Evolutionary conservation across 2,329 filamentous ascomycete species (phyloP).

Genomic region (Berkeleyomyces basicola): DNA sequence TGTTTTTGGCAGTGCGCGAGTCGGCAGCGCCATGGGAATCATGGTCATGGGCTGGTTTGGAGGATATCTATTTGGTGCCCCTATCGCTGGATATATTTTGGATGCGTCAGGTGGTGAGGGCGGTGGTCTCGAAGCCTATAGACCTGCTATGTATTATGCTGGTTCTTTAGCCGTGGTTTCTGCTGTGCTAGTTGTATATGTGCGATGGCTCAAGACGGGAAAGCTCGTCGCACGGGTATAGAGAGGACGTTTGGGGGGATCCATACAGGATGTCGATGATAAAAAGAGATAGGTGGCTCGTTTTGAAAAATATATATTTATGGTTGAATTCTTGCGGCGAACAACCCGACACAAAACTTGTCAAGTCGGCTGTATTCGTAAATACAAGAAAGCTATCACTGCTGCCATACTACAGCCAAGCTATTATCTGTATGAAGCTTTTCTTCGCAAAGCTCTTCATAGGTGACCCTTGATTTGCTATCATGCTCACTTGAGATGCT

Average conservation of each 20-base stretch:
- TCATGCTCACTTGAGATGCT: too few relatives aligned
- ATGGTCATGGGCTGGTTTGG: slow-evolving; percentile 42
- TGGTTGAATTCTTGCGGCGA: too few relatives aligned
- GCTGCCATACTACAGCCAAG: too few relatives aligned
- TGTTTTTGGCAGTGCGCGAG: slow-evolving; percentile 37
- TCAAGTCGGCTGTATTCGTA: too few relatives aligned
- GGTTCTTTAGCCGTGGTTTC: slow-evolving; percentile 34
- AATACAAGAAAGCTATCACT: too few relatives aligned
- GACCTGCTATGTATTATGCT: slow-evolving; percentile 46
- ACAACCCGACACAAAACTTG: too few relatives aligned
- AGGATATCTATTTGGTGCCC: slow-evolving; percentile 43
- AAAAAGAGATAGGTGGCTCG: neutral
- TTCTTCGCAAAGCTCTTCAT: too few relatives aligned
- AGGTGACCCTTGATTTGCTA: too few relatives aligned
- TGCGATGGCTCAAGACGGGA: slow-evolving; percentile 28
- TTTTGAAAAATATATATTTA: neutral
- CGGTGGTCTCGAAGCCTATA: slow-evolving; percentile 33
- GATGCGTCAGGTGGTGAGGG: slow-evolving; percentile 36
- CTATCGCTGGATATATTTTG: slow-evolving; percentile 44
- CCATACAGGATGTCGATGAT: neutral
- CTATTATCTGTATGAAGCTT: too few relatives aligned
- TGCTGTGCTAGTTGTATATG: slow-evolving; percentile 25
- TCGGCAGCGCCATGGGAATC: slow-evolving; percentile 44
- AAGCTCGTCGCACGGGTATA: slow-evolving; percentile 23
- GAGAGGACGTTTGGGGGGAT: neutral